phyloP scores from a whole-genome alignment of 192 early-diverging fungal genomes.

The Geosiphon pyriformis region DNA sequence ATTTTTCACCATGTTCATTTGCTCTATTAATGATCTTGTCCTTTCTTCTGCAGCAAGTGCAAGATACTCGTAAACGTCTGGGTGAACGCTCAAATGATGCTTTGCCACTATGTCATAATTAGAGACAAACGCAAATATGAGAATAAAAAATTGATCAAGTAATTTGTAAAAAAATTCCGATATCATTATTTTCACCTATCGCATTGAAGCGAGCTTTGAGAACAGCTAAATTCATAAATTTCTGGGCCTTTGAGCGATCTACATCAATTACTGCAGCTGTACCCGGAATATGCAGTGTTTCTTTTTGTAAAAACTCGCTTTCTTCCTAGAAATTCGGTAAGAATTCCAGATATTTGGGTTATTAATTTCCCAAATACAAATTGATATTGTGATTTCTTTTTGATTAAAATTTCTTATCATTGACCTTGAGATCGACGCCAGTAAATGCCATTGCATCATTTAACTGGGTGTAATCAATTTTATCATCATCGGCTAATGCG shows the following conservation, averaged over 20 bases:
- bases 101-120: neutral
- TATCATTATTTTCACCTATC: neutral
- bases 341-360: too few species aligned
- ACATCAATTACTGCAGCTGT: neutral
- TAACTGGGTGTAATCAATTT: neutral
- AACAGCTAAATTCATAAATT: neutral
- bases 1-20: conserved; percentile 65
- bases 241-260: neutral
- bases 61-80: conserved; percentile 57
- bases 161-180: too few species aligned
- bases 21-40: conserved; percentile 54
- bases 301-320: neutral
- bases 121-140: too few species aligned
- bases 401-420: too few species aligned
- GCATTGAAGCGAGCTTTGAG: neutral
- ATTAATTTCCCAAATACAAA: too few species aligned
- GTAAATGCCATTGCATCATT: conserved; percentile 4
- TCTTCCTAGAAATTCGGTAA: neutral
- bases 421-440: neutral
- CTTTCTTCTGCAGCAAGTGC: conserved; percentile 67
- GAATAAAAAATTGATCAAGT: too few species aligned
- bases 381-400: too few species aligned
- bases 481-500: neutral
- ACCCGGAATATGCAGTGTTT: neutral
- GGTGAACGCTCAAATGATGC: conserved; percentile 38